Evolutionary conservation across 179 eudicot species (phyloP), one percentile per base, ranked within the genome.

Genomic region (Vitellaria paradoxa): DNA sequence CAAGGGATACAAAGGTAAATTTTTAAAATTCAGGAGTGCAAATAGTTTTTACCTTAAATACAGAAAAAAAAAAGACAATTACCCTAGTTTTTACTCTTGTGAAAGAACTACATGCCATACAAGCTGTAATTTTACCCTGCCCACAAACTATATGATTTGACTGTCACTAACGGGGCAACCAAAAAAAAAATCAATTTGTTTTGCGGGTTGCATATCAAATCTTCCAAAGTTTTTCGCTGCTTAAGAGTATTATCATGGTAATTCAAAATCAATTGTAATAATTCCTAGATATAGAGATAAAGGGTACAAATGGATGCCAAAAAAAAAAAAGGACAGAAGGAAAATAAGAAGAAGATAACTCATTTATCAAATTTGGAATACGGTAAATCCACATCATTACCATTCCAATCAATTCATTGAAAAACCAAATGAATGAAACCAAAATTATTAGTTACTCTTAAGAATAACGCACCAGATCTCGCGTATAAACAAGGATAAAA

Each of bases 311-410:
- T 9, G n/a, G 37, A 30, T 30, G 37, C 37, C 1, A 30, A 30
- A 30, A 30, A 30, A 30, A 30, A 30, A 50, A 50, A 7, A 7
- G 12, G 55, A 49, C 52, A 50, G 12, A 6, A 50, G 9, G 63
- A n/a, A 57, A 49, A 5, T 18, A n/a, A 73, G 17, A 10, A 17
- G 7, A 50, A 50, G 11, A 26, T 21, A 20, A 24, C 52, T 56
- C 23, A 73, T 10, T 52, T 11, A 70, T 17, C 40, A 30, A 7
- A 73, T 18, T 64, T 26, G 30, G n/a, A 65, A 75, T 17, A 30
- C 12, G 23, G 61, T 37, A 64, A 56, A 61, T 73, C 76, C 20
- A 60, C 52, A 37, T 26, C 65, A 56, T 75, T 49, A 75, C 8
- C 77, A 62, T 46, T 2, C 21, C 59, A 65, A 64, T 9, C 17